These are phyloP conservation scores for Yamadazyma phyllophila DNA, from an alignment of 805 yeast genomes.

Conservation along the genomic window DNA sequence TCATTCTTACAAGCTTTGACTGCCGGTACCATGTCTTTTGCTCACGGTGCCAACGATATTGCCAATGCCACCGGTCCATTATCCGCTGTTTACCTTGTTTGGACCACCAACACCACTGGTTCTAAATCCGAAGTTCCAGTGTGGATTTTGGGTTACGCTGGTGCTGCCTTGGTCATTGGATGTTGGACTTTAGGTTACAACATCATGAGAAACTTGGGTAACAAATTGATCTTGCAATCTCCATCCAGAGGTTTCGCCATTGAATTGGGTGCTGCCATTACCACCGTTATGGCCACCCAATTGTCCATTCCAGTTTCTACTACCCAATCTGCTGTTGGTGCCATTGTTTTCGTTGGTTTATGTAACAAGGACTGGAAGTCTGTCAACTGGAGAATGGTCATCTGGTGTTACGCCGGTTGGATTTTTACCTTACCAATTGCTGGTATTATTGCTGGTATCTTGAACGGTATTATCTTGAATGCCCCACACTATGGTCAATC, in stretches of 20 bases:
- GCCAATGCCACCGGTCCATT: conserved; percentile 78
- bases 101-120: conserved; percentile 50
- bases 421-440: conserved; percentile 69
- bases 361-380: conserved; percentile 63
- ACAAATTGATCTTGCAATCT: conserved; percentile 69
- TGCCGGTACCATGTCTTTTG: conserved; percentile 77
- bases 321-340: conserved; percentile 77
- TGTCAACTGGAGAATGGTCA: conserved; percentile 76
- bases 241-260: conserved; percentile 77
- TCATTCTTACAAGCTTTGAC: conserved; percentile 69
- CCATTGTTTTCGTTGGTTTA: conserved; percentile 71
- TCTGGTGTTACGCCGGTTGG: conserved; percentile 74
- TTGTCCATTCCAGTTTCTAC: conserved; percentile 72
- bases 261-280: conserved; percentile 76
- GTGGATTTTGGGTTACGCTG: conserved; percentile 71
- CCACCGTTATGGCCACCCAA: conserved; percentile 74
- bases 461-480: conserved; percentile 61
- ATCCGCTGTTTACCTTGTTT: conserved; percentile 59
- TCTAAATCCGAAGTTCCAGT: conserved; percentile 59
- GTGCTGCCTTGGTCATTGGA: conserved; percentile 64
- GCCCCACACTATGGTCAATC: conserved; percentile 50
- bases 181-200: conserved; percentile 70
- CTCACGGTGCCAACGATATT: conserved; percentile 80
- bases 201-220: conserved; percentile 69
- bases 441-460: conserved; percentile 65